Conservation (phyloP, 2,329 filamentous ascomycete species). For the Dendryphion nanum region DNA sequence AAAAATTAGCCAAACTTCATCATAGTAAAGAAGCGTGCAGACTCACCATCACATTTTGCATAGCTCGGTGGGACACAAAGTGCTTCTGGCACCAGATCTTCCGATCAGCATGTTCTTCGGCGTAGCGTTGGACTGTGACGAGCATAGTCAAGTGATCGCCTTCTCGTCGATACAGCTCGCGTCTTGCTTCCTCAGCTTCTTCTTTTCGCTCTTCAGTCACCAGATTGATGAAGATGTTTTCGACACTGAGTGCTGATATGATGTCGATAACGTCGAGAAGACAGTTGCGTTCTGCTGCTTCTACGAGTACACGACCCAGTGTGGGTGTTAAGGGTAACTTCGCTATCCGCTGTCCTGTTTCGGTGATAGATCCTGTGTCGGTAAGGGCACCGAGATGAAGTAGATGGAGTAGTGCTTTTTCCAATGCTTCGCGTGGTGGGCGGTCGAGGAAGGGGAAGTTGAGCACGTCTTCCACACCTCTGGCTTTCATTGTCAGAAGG, state of each 20-base stretch:
- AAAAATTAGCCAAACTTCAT: not conserved
- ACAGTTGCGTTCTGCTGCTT: conserved; percentile 72
- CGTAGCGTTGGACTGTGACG: conserved; percentile 59
- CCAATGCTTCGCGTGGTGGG: conserved; percentile 73
- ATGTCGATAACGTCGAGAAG: conserved; percentile 84
- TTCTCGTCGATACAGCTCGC: conserved; percentile 57
- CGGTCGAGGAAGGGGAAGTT: conserved; percentile 82
- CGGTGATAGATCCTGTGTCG: conserved; percentile 70
- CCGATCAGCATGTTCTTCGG: conserved; percentile 56
- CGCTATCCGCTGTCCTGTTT: conserved; percentile 73
- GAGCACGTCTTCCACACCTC: conserved; percentile 78
- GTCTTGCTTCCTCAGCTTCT: conserved; percentile 55
- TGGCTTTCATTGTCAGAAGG: conserved; percentile 88
- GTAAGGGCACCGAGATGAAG: conserved; percentile 74
- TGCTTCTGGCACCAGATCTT: conserved; percentile 60
- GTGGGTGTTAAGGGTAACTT: conserved; percentile 79
- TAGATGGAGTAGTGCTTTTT: conserved; percentile 79
- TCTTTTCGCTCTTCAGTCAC: conserved; percentile 61
- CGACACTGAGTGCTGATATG: conserved; percentile 64
- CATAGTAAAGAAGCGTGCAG: conserved; percentile 1
- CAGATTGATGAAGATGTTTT: conserved; percentile 62
- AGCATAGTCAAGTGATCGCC: conserved; percentile 65
- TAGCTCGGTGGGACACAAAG: conserved; percentile 61
- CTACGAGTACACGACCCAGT: conserved; percentile 78
- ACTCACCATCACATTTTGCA: conserved; percentile 61